A percentile compares a stretch with the other conserved stretches of the same genome.
phyloP scores from a whole-genome alignment of 441 rosid genomes.

The Macaranga tanarius region DNA sequence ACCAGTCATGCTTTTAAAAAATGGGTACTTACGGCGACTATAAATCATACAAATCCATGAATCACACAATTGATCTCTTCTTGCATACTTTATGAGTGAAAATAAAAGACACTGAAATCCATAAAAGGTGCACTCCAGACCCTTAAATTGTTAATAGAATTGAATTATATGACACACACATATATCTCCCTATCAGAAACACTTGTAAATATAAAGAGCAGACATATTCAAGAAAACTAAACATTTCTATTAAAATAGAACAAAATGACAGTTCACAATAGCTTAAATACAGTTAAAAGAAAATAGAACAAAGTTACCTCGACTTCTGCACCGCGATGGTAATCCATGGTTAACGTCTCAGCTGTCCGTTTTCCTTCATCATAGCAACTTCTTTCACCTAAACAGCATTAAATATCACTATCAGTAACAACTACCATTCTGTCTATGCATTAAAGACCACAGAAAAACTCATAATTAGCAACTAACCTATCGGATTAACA shows the following conservation, averaged over 20 bases:
- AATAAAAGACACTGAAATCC: neutral
- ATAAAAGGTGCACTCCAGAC: neutral
- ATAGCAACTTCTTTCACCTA: slow-evolving; percentile 94
- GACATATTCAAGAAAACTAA: neutral
- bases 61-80: neutral
- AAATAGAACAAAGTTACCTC: slow-evolving; percentile 50
- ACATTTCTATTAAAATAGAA: neutral
- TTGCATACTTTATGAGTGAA: neutral
- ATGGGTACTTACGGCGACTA: neutral
- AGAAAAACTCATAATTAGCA: slow-evolving; percentile 6
- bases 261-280: neutral
- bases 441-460: neutral
- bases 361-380: slow-evolving; percentile 98
- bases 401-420: slow-evolving; percentile 13
- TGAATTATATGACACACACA: neutral
- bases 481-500: slow-evolving; percentile 84
- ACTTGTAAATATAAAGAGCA: neutral
- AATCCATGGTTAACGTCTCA: slow-evolving; percentile 89
- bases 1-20: neutral
- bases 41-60: neutral
- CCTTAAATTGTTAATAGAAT: neutral
- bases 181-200: neutral
- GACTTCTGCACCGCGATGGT: slow-evolving; percentile 86
- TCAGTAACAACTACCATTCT: slow-evolving; percentile 12
- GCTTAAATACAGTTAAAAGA: neutral